phyloP scores from a whole-genome alignment of 352 stramenopile species.

The Phytopythium helicoides region DNA sequence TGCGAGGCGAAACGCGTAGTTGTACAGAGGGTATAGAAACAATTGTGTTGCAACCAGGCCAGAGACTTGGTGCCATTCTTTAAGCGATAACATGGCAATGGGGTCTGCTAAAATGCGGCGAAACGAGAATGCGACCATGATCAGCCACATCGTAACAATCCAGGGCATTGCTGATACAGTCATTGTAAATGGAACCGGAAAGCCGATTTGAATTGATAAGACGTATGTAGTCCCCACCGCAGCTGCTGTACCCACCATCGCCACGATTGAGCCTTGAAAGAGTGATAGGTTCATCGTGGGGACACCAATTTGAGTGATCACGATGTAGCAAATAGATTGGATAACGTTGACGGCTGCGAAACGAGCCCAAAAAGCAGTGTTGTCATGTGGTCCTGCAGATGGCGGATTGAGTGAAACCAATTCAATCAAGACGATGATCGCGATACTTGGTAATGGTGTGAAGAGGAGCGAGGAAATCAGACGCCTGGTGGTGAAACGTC shows the following conservation, averaged over 20 bases:
- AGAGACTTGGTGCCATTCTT: slow-evolving; percentile 3
- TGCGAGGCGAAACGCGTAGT: slow-evolving; percentile 14
- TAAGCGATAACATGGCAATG: slow-evolving; percentile 1
- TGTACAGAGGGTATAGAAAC: slow-evolving; percentile 20
- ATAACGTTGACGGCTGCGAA: background rate
- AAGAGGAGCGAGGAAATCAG: slow-evolving; percentile 6
- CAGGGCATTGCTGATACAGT: slow-evolving; percentile 7
- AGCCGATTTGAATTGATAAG: slow-evolving; percentile 8
- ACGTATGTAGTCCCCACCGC: background rate
- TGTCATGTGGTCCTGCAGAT: slow-evolving; percentile 8
- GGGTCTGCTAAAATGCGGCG: slow-evolving; percentile 1
- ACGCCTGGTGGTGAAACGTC: background rate
- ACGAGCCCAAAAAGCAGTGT: slow-evolving; percentile 11
- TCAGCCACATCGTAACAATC: slow-evolving; percentile 10
- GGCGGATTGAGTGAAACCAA: slow-evolving; percentile 12
- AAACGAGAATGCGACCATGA: slow-evolving; percentile 1
- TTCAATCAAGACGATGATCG: slow-evolving; percentile 16
- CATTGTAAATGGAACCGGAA: slow-evolving; percentile 17
- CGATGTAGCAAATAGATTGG: slow-evolving; percentile 6
- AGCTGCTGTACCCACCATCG: slow-evolving; percentile 1
- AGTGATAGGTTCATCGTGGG: slow-evolving; percentile 10
- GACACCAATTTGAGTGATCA: slow-evolving; percentile 6
- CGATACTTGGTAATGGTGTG: slow-evolving; percentile 15
- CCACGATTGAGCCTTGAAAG: slow-evolving; percentile 4
- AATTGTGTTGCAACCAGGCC: slow-evolving; percentile 8